These are phyloP conservation scores for Effrenium voratum DNA, from an alignment of 73 alveolate species.

Conservation along the genomic window DNA sequence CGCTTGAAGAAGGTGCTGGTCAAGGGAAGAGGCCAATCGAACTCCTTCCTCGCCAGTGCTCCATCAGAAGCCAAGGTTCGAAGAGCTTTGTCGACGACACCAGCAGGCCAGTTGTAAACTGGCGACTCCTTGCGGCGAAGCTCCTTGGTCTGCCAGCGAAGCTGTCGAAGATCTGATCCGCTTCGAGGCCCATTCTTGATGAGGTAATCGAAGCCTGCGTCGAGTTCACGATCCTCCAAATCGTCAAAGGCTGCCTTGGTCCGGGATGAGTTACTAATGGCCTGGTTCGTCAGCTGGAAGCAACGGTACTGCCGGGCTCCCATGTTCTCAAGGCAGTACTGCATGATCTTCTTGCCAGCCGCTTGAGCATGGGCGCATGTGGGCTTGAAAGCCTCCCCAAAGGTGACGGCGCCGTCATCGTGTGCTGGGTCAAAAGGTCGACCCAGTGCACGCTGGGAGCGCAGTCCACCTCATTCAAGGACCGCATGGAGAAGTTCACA, in stretches of 20 bases:
- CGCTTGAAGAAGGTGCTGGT: not conserved
- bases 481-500: no score
- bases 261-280: no score
- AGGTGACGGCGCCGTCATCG: no score
- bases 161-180: not conserved
- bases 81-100: not conserved
- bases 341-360: conserved; percentile 22
- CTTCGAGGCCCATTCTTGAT: not conserved
- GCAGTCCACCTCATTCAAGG: no score
- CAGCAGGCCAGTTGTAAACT: conserved; percentile 14
- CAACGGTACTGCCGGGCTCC: not conserved
- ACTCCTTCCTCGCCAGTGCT: conserved; percentile 34
- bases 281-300: conserved; percentile 16
- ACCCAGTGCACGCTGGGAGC: no score
- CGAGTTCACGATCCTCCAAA: not conserved
- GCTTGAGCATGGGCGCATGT: not conserved
- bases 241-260: not conserved
- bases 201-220: conserved; percentile 19
- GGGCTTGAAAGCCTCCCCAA: not conserved
- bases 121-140: not conserved
- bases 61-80: conserved; percentile 7
- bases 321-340: conserved; percentile 16
- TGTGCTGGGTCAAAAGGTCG: no score
- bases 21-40: not conserved
- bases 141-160: conserved; percentile 33